Evolutionary conservation across 106 monocot genomes (phyloP).

Genomic region (Iris macrosiphon): DNA sequence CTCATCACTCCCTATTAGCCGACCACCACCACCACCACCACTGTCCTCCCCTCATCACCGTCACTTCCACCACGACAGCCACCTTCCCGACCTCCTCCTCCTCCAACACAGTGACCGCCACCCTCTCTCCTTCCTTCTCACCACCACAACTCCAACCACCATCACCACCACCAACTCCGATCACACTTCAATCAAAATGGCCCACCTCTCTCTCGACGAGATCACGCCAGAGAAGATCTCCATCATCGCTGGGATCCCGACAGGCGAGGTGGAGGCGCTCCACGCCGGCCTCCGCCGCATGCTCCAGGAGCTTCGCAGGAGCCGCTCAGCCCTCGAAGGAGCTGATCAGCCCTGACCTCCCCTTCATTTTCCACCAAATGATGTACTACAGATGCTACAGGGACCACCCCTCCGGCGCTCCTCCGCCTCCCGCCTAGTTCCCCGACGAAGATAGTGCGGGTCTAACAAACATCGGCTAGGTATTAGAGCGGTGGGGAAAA

Average conservation of each 20-base stretch:
- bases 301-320: constrained; percentile 25
- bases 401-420: constrained; percentile 27
- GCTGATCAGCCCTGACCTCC: constrained; percentile 37
- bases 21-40: too few relatives aligned
- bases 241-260: constrained; percentile 30
- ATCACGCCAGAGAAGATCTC: constrained; percentile 39
- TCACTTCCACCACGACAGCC: too few relatives aligned
- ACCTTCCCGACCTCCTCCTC: too few relatives aligned
- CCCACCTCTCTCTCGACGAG: constrained; percentile 17
- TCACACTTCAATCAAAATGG: constrained; percentile 15
- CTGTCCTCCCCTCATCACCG: too few relatives aligned
- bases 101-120: too few relatives aligned
- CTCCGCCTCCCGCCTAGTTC: constrained; percentile 47
- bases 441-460: constrained; percentile 47
- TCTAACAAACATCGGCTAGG: constrained; percentile 56
- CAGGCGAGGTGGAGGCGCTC: constrained; percentile 41
- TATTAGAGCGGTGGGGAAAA: constrained; percentile 48
- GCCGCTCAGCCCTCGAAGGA: constrained; percentile 27
- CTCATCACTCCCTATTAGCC: too few relatives aligned
- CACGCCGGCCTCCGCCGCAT: constrained; percentile 4
- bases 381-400: constrained; percentile 65
- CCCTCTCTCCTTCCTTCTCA: too few relatives aligned
- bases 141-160: too few relatives aligned
- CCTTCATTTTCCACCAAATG: constrained; percentile 66
- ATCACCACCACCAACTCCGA: too few relatives aligned